These are phyloP conservation scores for Ogataea methylovora DNA, from an alignment of 805 yeast species.

Conservation along the genomic window DNA sequence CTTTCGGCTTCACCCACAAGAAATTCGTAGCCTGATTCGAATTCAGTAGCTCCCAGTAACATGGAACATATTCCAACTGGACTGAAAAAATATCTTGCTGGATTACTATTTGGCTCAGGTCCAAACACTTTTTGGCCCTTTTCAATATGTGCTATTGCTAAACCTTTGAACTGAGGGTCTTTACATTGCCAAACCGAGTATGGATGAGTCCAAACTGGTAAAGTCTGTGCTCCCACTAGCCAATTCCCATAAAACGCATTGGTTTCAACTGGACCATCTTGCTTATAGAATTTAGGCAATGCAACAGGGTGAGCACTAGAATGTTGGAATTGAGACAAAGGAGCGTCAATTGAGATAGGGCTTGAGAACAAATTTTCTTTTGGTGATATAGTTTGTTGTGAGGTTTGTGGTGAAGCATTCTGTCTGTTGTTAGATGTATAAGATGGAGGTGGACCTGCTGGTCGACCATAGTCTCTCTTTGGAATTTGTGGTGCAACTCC, in stretches of 20 bases:
- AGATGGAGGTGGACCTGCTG: not conserved
- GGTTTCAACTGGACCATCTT: conserved; percentile 53
- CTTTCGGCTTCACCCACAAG: conserved; percentile 24
- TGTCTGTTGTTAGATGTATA: not conserved
- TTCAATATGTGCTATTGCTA: conserved; percentile 60
- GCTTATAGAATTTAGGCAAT: conserved; percentile 39
- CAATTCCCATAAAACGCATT: conserved; percentile 76
- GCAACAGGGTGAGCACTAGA: conserved; percentile 67
- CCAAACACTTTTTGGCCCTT: conserved; percentile 61
- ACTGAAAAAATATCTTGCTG: conserved; percentile 46
- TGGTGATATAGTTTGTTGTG: not conserved
- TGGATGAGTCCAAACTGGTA: conserved; percentile 79
- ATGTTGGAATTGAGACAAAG: conserved; percentile 18
- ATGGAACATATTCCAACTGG: conserved; percentile 65
- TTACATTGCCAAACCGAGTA: conserved; percentile 62
- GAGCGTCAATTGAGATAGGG: conserved; percentile 14
- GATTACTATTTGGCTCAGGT: conserved; percentile 43
- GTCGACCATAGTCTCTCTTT: conserved; percentile 17
- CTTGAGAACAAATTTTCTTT: conserved; percentile 11
- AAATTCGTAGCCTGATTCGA: conserved; percentile 18
- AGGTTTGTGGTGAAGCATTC: not conserved
- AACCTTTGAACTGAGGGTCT: conserved; percentile 37
- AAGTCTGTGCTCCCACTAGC: conserved; percentile 55
- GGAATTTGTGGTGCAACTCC: conserved; percentile 15
- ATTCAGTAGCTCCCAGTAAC: conserved; percentile 39